These are phyloP conservation scores for Trichosporon faecale DNA, from an alignment of 1,284 basidiomycete species.

Conservation along the genomic window DNA sequence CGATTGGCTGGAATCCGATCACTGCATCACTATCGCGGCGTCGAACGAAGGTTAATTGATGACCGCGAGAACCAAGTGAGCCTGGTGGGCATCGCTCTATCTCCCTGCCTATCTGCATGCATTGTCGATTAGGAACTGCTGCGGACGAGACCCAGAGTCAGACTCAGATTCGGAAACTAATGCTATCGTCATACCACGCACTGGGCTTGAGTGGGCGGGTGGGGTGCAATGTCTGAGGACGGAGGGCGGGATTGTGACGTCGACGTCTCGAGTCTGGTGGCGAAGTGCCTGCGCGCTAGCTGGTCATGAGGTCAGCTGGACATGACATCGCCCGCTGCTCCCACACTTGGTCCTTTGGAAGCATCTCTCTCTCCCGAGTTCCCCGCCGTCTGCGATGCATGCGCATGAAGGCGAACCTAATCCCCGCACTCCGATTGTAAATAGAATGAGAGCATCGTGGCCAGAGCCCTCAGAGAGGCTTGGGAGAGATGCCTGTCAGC, in stretches of 20 bases:
- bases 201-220: background rate
- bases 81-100: background rate
- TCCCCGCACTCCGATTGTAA: background rate
- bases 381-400: background rate
- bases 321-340: slow-evolving; percentile 7
- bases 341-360: background rate
- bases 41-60: background rate
- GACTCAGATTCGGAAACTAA: background rate
- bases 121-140: background rate
- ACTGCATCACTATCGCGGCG: background rate
- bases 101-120: background rate
- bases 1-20: background rate
- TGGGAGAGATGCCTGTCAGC: background rate
- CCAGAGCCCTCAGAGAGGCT: background rate
- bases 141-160: background rate
- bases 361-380: background rate
- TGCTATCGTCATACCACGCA: slow-evolving; percentile 1
- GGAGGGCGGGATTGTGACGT: background rate
- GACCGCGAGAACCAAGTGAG: background rate
- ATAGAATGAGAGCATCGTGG: background rate
- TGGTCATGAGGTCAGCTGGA: slow-evolving; percentile 6
- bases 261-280: background rate
- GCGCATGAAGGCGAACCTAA: background rate
- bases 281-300: slow-evolving; percentile 1
- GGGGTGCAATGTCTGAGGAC: background rate